phyloP scores from a whole-genome alignment of 139 green algal species.

The Chlamydomonas incerta region DNA sequence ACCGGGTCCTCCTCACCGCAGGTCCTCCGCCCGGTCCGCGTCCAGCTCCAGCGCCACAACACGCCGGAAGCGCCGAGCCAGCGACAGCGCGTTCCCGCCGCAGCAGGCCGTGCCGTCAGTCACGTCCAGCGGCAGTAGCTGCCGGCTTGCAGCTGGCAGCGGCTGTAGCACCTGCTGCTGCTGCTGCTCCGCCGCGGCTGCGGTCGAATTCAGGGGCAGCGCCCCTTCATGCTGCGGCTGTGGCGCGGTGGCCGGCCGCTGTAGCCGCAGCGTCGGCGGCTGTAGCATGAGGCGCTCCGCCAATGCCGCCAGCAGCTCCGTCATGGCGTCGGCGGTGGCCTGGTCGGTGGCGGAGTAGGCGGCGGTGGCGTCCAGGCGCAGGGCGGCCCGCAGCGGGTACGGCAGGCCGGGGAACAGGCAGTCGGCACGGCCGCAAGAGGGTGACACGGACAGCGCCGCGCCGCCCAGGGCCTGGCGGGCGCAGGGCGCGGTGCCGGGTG shows the following conservation, averaged over 20 bases:
- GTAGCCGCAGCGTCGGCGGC: no score
- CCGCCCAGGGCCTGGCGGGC: constrained; percentile 31
- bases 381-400: not conserved
- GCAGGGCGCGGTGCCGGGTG: no score
- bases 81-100: constrained; percentile 43
- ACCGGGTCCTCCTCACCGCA: constrained; percentile 7
- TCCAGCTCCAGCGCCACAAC: constrained; percentile 48
- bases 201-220: no score
- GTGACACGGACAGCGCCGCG: not conserved
- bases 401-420: constrained; percentile 43
- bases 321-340: constrained; percentile 35
- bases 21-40: constrained; percentile 30
- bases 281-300: not conserved
- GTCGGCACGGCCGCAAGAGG: constrained; percentile 35
- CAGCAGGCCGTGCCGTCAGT: constrained; percentile 45
- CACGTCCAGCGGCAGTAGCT: constrained; percentile 31
- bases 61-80: constrained; percentile 2
- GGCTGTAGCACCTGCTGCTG: not conserved
- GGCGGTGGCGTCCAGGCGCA: constrained; percentile 38
- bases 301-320: constrained; percentile 9
- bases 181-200: not conserved
- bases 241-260: no score
- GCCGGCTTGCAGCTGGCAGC: no score
- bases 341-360: constrained; percentile 51
- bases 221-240: no score